phyloP scores from a whole-genome alignment of 1,139 yeast genomes.

The Saccharomyces hybrid region DNA sequence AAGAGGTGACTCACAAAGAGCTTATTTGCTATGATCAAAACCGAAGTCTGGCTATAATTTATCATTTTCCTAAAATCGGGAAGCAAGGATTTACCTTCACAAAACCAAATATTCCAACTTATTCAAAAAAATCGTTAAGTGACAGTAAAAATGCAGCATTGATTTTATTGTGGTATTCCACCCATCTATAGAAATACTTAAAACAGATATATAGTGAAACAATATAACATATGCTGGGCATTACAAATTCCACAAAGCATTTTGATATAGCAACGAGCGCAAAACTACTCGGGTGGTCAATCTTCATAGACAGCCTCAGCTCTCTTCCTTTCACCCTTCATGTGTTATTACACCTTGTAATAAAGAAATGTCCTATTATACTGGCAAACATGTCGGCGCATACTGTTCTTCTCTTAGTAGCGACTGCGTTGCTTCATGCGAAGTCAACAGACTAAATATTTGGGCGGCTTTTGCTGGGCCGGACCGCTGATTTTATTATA shows the following conservation, averaged over 20 bases:
- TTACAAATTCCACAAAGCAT: too few species aligned
- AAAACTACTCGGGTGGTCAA: too few species aligned
- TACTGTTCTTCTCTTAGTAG: neutral
- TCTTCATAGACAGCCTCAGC: too few species aligned
- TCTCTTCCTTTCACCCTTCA: neutral
- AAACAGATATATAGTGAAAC: neutral
- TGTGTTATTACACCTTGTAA: too few species aligned
- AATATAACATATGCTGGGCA: neutral
- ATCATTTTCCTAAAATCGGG: neutral
- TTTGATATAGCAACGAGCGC: too few species aligned
- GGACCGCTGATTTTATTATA: neutral
- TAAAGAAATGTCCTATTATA: neutral
- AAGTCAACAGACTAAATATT: neutral
- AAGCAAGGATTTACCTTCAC: neutral
- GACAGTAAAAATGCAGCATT: neutral
- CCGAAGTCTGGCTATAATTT: neutral
- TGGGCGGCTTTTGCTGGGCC: neutral
- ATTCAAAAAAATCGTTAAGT: neutral
- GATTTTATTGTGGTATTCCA: slow-evolving; percentile 4
- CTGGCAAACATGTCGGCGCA: neutral
- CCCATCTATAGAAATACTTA: neutral
- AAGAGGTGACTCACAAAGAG: neutral
- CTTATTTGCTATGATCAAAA: neutral
- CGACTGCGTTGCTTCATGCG: neutral
- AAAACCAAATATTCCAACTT: neutral